phyloP scores from a whole-genome alignment of 441 rosid genomes.

The Aleurites moluccanus region DNA sequence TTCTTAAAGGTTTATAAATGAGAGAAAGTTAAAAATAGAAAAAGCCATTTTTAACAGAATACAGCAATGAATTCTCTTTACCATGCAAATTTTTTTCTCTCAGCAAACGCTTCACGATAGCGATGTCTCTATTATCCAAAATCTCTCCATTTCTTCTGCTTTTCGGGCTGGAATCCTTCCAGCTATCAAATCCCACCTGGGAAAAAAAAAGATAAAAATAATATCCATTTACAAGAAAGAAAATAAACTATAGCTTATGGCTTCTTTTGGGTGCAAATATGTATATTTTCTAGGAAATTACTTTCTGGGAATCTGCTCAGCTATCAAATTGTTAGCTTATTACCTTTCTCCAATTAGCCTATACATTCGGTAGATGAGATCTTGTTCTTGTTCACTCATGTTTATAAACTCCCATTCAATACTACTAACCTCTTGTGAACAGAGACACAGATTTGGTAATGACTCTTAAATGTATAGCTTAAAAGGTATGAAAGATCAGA shows the following conservation, averaged over 20 bases:
- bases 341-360: slow-evolving; percentile 78
- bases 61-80: slow-evolving; percentile 1
- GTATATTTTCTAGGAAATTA: no score
- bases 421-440: slow-evolving; percentile 64
- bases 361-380: slow-evolving; percentile 75
- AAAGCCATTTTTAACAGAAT: not conserved
- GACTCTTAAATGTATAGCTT: no score
- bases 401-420: slow-evolving; percentile 62
- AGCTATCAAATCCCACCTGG: slow-evolving; percentile 87
- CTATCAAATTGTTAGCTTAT: not conserved
- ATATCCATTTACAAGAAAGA: no score
- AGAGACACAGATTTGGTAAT: not conserved
- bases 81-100: slow-evolving; percentile 38
- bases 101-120: slow-evolving; percentile 44
- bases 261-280: no score
- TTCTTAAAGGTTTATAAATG: no score
- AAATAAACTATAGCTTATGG: no score
- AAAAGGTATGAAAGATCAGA: not conserved
- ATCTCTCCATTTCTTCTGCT: slow-evolving; percentile 80
- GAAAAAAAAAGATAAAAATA: not conserved
- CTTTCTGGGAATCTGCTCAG: no score
- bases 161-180: slow-evolving; percentile 72
- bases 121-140: slow-evolving; percentile 76
- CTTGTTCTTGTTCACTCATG: slow-evolving; percentile 74
- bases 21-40: no score